Percentiles rank a stretch among this genome's conserved stretches.
phyloP scores from a whole-genome alignment of 495 filamentous ascomycete genomes.

The Margaritispora aquatica region DNA sequence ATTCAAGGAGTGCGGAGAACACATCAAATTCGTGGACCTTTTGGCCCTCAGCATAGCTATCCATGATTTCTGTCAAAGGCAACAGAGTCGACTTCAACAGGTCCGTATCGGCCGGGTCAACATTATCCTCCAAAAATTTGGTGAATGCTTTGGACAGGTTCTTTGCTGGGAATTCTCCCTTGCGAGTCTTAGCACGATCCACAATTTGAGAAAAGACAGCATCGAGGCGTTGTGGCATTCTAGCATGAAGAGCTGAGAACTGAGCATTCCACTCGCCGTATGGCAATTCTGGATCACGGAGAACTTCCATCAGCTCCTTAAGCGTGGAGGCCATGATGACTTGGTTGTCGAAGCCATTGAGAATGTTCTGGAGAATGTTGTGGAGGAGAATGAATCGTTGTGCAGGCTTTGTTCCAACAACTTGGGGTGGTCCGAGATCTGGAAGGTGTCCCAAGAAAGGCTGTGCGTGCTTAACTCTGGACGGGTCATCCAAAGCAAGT shows the following conservation, averaged over 20 bases:
- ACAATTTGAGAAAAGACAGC: constrained; percentile 72
- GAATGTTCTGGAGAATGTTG: constrained; percentile 79
- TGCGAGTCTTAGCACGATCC: constrained; percentile 69
- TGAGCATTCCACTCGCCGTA: constrained; percentile 97
- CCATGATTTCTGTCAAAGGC: constrained; percentile 77
- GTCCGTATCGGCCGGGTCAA: constrained; percentile 56
- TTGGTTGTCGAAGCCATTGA: constrained; percentile 94
- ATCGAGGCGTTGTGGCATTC: constrained; percentile 93
- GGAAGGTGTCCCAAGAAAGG: constrained; percentile 93
- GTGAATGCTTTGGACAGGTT: constrained; percentile 73
- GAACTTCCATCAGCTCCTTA: constrained; percentile 83
- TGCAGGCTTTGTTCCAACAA: constrained; percentile 86
- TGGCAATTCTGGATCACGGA: constrained; percentile 83
- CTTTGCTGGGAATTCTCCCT: constrained; percentile 88
- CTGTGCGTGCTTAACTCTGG: constrained; percentile 92
- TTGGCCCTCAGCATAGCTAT: constrained; percentile 78
- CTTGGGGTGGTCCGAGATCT: constrained; percentile 74
- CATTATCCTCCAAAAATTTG: constrained; percentile 86
- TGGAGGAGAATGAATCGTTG: constrained; percentile 76
- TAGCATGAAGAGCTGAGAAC: constrained; percentile 87
- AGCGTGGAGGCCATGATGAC: constrained; percentile 87
- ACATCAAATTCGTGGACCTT: constrained; percentile 86
- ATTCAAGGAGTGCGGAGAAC: constrained; percentile 68
- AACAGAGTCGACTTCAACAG: constrained; percentile 65
- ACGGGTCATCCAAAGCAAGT: constrained; percentile 90